phyloP scores from a whole-genome alignment of 805 yeast genomes.

The Candida schatavii region DNA sequence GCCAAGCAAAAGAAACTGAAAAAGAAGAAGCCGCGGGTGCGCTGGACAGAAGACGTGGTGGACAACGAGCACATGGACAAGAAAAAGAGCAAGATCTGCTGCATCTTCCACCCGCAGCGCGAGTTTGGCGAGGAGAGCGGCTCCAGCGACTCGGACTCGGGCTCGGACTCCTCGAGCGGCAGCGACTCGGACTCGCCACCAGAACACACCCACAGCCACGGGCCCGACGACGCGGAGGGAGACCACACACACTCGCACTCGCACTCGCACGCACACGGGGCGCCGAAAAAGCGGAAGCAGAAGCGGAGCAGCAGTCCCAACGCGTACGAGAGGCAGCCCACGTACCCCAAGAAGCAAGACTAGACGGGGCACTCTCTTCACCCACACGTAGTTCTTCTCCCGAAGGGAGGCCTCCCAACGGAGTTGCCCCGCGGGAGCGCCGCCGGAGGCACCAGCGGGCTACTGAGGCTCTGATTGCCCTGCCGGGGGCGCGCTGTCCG shows the following conservation, averaged over 20 bases:
- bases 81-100: slow-evolving; percentile 89
- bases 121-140: slow-evolving; percentile 48
- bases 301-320: slow-evolving; percentile 52
- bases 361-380: no score
- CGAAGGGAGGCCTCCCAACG: no score
- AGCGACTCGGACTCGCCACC: slow-evolving; percentile 12
- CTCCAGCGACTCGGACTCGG: slow-evolving; percentile 19
- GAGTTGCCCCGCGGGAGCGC: no score
- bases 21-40: slow-evolving; percentile 52
- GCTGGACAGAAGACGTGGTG: slow-evolving; percentile 82
- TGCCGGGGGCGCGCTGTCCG: no score
- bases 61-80: slow-evolving; percentile 88
- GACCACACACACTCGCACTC: slow-evolving; percentile 18
- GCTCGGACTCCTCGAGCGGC: slow-evolving; percentile 19
- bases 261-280: slow-evolving; percentile 7
- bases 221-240: slow-evolving; percentile 10
- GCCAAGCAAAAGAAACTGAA: slow-evolving; percentile 6
- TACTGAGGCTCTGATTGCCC: no score
- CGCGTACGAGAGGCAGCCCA: slow-evolving; percentile 89
- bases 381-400: not conserved
- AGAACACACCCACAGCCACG: slow-evolving; percentile 9
- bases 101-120: slow-evolving; percentile 78
- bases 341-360: slow-evolving; percentile 32
- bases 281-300: slow-evolving; percentile 25
- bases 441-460: no score